Percentiles rank a stretch among this genome's conserved stretches.
phyloP scores from a whole-genome alignment of 2,329 filamentous ascomycete species.

The Claviceps sp. region DNA sequence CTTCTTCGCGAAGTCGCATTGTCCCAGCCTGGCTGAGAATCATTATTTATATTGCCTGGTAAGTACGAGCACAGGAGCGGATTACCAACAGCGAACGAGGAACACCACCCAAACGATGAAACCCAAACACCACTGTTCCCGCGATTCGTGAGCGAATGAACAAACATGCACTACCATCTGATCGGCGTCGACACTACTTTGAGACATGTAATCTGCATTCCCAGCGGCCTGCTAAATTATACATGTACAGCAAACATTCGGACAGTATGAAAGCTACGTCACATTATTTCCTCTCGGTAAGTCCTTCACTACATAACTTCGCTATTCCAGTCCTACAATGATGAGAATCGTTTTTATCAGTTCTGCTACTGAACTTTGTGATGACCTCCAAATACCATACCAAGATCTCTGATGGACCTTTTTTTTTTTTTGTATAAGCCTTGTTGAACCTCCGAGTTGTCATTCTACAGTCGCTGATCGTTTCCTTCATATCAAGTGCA shows the following conservation, averaged over 20 bases:
- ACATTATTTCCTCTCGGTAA: no score
- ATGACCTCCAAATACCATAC: constrained; percentile 54
- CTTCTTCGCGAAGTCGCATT: no score
- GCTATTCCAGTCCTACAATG: constrained; percentile 23
- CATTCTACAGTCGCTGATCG: no score
- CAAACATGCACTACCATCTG: constrained; percentile 71
- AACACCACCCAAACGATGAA: constrained; percentile 33
- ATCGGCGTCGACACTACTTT: constrained; percentile 14
- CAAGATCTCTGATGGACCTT: constrained; percentile 40
- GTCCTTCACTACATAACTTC: background rate
- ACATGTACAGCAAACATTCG: background rate
- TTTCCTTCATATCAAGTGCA: background rate
- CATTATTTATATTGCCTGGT: no score
- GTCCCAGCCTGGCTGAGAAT: no score
- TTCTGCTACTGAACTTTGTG: constrained; percentile 64
- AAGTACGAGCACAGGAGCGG: background rate
- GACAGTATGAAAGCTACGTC: no score
- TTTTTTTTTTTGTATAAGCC: background rate
- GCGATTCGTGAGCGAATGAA: constrained; percentile 49
- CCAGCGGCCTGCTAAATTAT: background rate
- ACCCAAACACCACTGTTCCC: constrained; percentile 42
- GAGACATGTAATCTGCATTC: background rate
- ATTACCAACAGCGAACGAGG: background rate
- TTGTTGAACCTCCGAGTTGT: no score
- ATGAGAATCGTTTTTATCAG: constrained; percentile 54